These are phyloP conservation scores for Xylaria sp. DNA, from an alignment of 2,329 filamentous ascomycete genomes.

Conservation along the genomic window DNA sequence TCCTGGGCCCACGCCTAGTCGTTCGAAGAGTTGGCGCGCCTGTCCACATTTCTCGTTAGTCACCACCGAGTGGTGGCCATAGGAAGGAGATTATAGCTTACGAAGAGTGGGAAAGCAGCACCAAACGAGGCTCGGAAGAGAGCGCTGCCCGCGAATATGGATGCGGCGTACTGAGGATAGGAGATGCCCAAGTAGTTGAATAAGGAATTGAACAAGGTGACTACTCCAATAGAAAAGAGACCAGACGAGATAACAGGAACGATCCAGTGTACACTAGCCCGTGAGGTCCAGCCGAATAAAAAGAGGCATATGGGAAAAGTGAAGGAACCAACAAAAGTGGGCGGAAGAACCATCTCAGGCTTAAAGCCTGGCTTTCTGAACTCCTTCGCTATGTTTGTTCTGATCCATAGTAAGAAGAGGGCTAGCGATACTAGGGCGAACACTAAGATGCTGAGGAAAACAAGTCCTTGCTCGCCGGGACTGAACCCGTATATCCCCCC, in stretches of 20 bases:
- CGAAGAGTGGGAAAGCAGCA: conserved; percentile 10
- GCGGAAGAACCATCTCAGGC: conserved; percentile 70
- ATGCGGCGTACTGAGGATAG: conserved; percentile 9
- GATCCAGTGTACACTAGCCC: conserved; percentile 58
- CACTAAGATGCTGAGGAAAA: conserved; percentile 55
- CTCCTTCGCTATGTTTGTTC: conserved; percentile 42
- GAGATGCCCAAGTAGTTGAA: conserved; percentile 32
- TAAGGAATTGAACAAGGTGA: conserved; percentile 36
- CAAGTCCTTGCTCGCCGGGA: conserved; percentile 52
- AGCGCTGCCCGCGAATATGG: conserved; percentile 11
- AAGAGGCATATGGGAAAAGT: conserved; percentile 60
- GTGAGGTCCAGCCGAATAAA: conserved; percentile 64
- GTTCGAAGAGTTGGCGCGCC: conserved; percentile 12
- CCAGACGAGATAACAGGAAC: conserved; percentile 58
- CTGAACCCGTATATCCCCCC: conserved; percentile 55
- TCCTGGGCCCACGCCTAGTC: conserved; percentile 6
- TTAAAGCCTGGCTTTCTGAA: conserved; percentile 44
- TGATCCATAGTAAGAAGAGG: conserved; percentile 67
- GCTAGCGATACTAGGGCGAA: conserved; percentile 42
- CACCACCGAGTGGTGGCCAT: not conserved
- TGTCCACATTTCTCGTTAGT: not conserved
- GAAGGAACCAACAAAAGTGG: conserved; percentile 61
- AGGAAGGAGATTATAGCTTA: not conserved
- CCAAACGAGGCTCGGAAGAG: conserved; percentile 13
- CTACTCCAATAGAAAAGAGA: conserved; percentile 46